These are phyloP conservation scores for Urtica urens DNA, from an alignment of 306 rosid genomes.

Conservation along the genomic window DNA sequence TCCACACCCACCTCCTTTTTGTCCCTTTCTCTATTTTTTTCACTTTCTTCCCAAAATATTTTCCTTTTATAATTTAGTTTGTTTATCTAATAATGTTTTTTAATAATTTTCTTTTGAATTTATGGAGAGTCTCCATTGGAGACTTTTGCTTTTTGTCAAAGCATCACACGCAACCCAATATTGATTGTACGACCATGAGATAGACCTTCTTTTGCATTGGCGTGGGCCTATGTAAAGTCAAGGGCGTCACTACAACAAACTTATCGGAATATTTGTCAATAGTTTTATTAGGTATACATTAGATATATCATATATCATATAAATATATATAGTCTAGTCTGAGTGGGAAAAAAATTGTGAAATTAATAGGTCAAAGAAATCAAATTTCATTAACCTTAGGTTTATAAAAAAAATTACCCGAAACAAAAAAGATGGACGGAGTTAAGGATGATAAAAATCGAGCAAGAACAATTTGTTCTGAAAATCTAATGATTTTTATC, in stretches of 20 bases:
- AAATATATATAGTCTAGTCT: too few species aligned
- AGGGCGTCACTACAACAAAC: constrained; percentile 13
- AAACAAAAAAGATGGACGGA: too few species aligned
- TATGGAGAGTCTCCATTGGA: too few species aligned
- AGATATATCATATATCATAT: too few species aligned
- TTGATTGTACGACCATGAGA: constrained; percentile 27
- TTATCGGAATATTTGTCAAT: constrained; percentile 4
- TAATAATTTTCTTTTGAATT: constrained; percentile 3
- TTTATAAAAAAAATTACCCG: too few species aligned
- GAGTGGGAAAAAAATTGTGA: too few species aligned
- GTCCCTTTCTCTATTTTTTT: constrained; percentile 23
- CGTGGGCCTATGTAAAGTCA: constrained; percentile 21
- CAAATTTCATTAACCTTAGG: too few species aligned
- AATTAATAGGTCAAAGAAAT: too few species aligned
- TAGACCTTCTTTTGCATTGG: constrained; percentile 2
- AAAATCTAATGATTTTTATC: too few species aligned
- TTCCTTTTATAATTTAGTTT: constrained; percentile 1
- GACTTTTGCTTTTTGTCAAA: constrained; percentile 23
- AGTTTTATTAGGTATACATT: too few species aligned
- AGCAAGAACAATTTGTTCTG: too few species aligned
- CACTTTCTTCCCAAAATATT: neutral
- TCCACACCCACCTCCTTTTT: constrained; percentile 32
- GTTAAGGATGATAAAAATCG: too few species aligned
- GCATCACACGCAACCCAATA: constrained; percentile 19
- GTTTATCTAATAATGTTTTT: neutral